Evolutionary conservation across 805 yeast genomes (phyloP).

Genomic region (Wickerhamiella azymoides): DNA sequence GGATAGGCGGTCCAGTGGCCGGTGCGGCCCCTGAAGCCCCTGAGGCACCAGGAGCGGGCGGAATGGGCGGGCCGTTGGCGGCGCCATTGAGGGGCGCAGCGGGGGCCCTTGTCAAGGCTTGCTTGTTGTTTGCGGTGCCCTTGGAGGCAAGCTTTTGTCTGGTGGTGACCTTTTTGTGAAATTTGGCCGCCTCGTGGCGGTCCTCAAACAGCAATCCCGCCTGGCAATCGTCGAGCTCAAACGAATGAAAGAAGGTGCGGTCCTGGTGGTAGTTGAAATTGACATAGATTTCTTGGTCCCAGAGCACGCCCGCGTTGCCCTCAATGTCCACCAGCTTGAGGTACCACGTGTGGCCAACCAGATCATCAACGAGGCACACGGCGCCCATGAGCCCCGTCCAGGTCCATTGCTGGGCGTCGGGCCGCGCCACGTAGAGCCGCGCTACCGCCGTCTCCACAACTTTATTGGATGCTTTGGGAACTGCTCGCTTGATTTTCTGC

Average conservation of each 20-base stretch:
- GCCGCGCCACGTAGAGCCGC: slow-evolving; percentile 77
- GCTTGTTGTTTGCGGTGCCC: slow-evolving; percentile 71
- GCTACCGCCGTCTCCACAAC: slow-evolving; percentile 85
- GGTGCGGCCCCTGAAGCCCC: not conserved
- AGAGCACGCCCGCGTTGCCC: slow-evolving; percentile 74
- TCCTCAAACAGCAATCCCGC: slow-evolving; percentile 86
- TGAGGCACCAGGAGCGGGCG: slow-evolving; percentile 35
- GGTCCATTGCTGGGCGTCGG: slow-evolving; percentile 67
- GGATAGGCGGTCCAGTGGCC: not conserved
- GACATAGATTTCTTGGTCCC: slow-evolving; percentile 94
- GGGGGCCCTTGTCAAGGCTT: slow-evolving; percentile 55
- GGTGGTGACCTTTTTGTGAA: slow-evolving; percentile 58
- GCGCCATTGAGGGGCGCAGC: slow-evolving; percentile 12
- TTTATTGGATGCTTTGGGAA: slow-evolving; percentile 80
- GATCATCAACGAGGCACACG: slow-evolving; percentile 70
- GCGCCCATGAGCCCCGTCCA: slow-evolving; percentile 89
- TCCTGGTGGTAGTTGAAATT: slow-evolving; percentile 87
- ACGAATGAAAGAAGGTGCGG: slow-evolving; percentile 85
- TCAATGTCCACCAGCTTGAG: slow-evolving; percentile 73
- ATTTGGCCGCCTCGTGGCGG: slow-evolving; percentile 72
- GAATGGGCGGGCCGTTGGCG: slow-evolving; percentile 17
- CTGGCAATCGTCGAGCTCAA: slow-evolving; percentile 80
- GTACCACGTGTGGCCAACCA: slow-evolving; percentile 88
- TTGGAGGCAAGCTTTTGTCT: slow-evolving; percentile 77
- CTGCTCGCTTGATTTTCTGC: slow-evolving; percentile 74